Conservation (phyloP, 345 rosid genomes). For the Bruguiera sexangula region DNA sequence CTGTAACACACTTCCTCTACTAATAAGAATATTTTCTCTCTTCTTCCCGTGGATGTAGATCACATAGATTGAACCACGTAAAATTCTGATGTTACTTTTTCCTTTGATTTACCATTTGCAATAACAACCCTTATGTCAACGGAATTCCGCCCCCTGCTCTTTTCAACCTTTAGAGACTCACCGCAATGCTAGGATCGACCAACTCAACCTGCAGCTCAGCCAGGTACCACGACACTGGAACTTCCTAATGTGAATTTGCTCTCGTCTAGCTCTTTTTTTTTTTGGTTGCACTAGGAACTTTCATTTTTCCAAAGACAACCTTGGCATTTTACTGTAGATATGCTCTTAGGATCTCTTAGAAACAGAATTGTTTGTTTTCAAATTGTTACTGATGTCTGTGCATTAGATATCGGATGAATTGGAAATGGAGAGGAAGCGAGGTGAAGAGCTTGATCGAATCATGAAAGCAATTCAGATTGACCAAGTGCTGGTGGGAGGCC, state of each 20-base stretch:
- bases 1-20: too few species aligned
- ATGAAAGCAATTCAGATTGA: slow-evolving; percentile 15
- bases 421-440: slow-evolving; percentile 44
- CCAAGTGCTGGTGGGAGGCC: slow-evolving; percentile 50
- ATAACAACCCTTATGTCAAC: too few species aligned
- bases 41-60: too few species aligned
- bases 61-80: too few species aligned
- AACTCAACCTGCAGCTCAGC: slow-evolving; percentile 37
- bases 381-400: background rate
- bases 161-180: too few species aligned
- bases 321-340: too few species aligned
- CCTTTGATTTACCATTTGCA: too few species aligned
- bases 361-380: background rate
- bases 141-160: too few species aligned
- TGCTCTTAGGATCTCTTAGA: background rate
- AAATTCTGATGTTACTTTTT: too few species aligned
- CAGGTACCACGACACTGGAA: slow-evolving; percentile 9
- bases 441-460: slow-evolving; percentile 33
- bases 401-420: slow-evolving; percentile 24
- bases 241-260: background rate
- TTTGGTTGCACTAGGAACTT: background rate
- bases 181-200: slow-evolving; percentile 32
- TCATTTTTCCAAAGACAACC: too few species aligned
- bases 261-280: background rate
- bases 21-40: too few species aligned